Conservation (phyloP, 176 grass and related monocot species). For the barley (Hordeum vulgare) region DNA sequence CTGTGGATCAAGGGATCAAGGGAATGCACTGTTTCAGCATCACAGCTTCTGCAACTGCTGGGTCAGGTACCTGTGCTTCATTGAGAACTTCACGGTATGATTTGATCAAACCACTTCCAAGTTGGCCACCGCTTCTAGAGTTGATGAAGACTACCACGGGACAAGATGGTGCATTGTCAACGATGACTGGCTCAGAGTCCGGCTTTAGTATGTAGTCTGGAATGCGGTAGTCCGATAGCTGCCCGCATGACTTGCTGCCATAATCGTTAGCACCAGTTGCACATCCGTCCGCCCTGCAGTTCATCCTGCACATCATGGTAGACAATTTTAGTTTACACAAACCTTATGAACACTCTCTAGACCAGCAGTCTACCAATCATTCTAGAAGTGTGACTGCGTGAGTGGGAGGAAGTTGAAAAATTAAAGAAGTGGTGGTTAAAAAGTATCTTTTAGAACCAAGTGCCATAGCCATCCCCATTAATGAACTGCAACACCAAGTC, state of each 20-base stretch:
- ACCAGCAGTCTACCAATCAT: not conserved
- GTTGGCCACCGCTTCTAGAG: constrained; percentile 84
- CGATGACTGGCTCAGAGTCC: not conserved
- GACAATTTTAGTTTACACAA: not conserved
- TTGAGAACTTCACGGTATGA: constrained; percentile 85
- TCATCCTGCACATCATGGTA: not conserved
- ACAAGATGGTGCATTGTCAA: constrained; percentile 25
- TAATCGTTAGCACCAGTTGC: not conserved
- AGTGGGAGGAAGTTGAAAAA: not conserved
- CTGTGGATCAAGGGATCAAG: not conserved
- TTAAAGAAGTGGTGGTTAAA: not conserved
- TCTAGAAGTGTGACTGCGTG: not conserved
- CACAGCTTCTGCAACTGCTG: not conserved
- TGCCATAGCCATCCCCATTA: not conserved
- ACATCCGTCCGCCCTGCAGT: constrained; percentile 37
- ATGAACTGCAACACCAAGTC: not conserved
- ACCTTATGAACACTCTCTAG: not conserved
- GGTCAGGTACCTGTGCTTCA: constrained; percentile 60
- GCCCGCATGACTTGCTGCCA: not conserved
- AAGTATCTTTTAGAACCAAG: not conserved
- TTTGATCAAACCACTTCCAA: constrained; percentile 66
- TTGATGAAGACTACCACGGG: constrained; percentile 99
- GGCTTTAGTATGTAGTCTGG: constrained; percentile 85
- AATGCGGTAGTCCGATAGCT: constrained; percentile 51
- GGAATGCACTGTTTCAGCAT: not conserved